Base-by-base conservation (phyloP, 2,329 filamentous ascomycete genomes). In the Penicillium sp. region DNA sequence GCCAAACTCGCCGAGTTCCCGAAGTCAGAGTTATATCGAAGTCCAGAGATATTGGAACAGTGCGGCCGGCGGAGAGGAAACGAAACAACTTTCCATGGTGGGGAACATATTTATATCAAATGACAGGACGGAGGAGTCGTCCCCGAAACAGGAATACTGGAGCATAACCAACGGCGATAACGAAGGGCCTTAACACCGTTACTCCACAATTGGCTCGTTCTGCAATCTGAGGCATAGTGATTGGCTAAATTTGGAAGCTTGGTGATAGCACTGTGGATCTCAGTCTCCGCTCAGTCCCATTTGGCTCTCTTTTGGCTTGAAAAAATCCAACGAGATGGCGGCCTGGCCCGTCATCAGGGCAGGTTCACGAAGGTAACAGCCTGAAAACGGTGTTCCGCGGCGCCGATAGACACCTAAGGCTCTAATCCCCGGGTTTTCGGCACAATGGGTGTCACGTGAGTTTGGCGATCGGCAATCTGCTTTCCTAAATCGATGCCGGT, bases 181-280 rank as follows among this genome's bases (percentile, higher is more conserved):
- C 8, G 16, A 34, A 24, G 14, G 21, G 13, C 11, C 49, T 49
- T 54, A 54, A 44, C 38, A 40, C 39, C 44, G 46, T 3, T 32
- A 21, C 22, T 29, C 43, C 49, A 52, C 42, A 27, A 14, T 38
- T 11, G 32, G 29, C 49, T 31, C 39, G 36, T 31, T 24, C 43
- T 24, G 22, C 14, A 38, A 49, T 36, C 14, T 32, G 16, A 27
- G n/a, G 40, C 22, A 32, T 39, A 21, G 9, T 22, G 22, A 54
- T 54, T 54, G 39, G 51, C 16, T 31, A 6, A 6, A 43, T 38
- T 1, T 9, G 14, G 44, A 54, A 49, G 50, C 50, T 53, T 49
- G 46, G 32, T 39, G 43, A 18, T 9, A 29, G 13, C 4, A n/a
- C 24, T 27, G 24, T 27, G 24, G 32, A 14, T 34, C 5, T 32